These are phyloP conservation scores for Raphanus hybrid DNA, from an alignment of 441 rosid genomes.

Conservation along the genomic window DNA sequence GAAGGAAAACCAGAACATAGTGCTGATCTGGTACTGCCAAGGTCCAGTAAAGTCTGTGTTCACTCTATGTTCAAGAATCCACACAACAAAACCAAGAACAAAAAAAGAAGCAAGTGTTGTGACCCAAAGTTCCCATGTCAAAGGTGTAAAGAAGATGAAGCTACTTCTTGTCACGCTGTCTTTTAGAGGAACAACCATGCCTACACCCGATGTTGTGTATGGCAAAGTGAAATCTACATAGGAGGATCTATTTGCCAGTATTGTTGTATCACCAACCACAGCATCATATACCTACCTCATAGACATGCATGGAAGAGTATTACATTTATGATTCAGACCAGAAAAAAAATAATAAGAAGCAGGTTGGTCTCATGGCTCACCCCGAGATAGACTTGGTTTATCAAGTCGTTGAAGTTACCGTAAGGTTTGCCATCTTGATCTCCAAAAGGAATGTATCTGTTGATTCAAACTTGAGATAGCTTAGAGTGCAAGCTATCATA, in stretches of 20 bases:
- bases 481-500: too few species aligned
- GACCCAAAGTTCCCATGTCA: background rate
- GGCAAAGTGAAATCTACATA: background rate
- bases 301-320: background rate
- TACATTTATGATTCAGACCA: background rate
- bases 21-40: background rate
- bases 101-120: background rate
- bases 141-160: background rate
- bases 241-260: background rate
- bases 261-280: background rate
- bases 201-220: background rate
- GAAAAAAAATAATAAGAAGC: background rate
- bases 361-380: background rate
- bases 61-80: background rate
- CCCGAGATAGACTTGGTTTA: background rate
- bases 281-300: background rate
- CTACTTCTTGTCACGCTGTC: background rate
- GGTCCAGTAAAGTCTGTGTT: background rate
- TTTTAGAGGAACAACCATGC: background rate
- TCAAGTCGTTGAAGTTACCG: background rate
- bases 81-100: background rate
- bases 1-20: background rate
- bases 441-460: background rate
- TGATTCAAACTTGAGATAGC: too few species aligned
- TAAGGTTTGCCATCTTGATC: background rate